Evolutionary conservation across 2,329 filamentous ascomycete species (phyloP).

Genomic region (Huntiella savannae): DNA sequence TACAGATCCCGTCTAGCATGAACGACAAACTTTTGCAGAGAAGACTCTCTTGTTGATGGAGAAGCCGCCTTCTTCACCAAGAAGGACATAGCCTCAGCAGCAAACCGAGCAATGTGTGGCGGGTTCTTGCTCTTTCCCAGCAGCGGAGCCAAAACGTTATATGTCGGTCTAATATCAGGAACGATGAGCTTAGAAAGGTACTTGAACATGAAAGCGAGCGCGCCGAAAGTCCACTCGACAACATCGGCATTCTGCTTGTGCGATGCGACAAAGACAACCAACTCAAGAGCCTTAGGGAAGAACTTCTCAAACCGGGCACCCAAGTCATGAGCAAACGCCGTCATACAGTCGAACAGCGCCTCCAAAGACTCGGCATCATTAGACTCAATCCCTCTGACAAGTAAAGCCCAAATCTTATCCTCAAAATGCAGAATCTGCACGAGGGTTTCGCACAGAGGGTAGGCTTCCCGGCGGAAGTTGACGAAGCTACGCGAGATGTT

Average conservation of each 20-base stretch:
- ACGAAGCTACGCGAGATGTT: slow-evolving; percentile 73
- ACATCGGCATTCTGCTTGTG: slow-evolving; percentile 64
- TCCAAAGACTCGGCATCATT: slow-evolving; percentile 68
- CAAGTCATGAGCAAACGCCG: slow-evolving; percentile 86
- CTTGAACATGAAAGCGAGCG: slow-evolving; percentile 90
- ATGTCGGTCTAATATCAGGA: slow-evolving; percentile 67
- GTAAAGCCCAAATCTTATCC: slow-evolving; percentile 58
- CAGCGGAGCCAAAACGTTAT: slow-evolving; percentile 63
- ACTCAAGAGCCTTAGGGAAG: slow-evolving; percentile 54
- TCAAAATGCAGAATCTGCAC: slow-evolving; percentile 85
- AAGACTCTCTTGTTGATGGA: slow-evolving; percentile 53
- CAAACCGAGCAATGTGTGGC: slow-evolving; percentile 74
- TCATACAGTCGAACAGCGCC: slow-evolving; percentile 69
- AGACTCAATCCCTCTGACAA: slow-evolving; percentile 58
- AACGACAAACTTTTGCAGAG: slow-evolving; percentile 50
- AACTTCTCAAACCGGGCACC: slow-evolving; percentile 75
- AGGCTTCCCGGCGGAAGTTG: slow-evolving; percentile 54
- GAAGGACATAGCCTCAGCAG: slow-evolving; percentile 88
- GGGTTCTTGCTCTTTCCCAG: slow-evolving; percentile 70
- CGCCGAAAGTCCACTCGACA: slow-evolving; percentile 95
- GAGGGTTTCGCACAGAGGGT: slow-evolving; percentile 69
- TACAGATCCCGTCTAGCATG: slow-evolving; percentile 54
- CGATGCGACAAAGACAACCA: slow-evolving; percentile 62
- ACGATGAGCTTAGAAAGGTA: slow-evolving; percentile 79
- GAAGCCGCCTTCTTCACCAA: slow-evolving; percentile 74